A percentile compares a stretch with the other conserved stretches of the same genome.
These are phyloP conservation scores for Aureobasidium musti DNA, from an alignment of 2,329 filamentous ascomycete genomes.

Conservation along the genomic window DNA sequence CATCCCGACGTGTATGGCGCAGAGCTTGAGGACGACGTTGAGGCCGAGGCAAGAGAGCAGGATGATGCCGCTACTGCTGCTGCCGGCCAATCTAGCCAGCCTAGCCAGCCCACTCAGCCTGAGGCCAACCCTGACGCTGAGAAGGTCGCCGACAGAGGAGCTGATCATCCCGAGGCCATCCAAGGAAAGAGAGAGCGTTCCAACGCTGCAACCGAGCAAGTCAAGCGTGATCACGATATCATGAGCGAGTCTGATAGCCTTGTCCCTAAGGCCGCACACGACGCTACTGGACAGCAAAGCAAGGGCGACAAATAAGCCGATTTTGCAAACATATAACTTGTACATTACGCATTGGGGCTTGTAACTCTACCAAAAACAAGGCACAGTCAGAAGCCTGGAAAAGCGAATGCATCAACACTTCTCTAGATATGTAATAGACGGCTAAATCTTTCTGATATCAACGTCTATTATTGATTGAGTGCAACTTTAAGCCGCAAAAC, in stretches of 20 bases:
- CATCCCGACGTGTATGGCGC: slow-evolving; percentile 92
- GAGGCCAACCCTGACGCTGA: slow-evolving; percentile 30
- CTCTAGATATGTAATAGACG: slow-evolving; percentile 14
- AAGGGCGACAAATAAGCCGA: slow-evolving; percentile 23
- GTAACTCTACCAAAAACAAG: slow-evolving; percentile 17
- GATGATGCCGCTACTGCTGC: slow-evolving; percentile 1
- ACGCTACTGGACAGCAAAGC: slow-evolving; percentile 36
- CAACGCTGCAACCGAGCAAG: slow-evolving; percentile 39
- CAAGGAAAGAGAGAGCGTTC: slow-evolving; percentile 37
- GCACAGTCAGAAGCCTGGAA: slow-evolving; percentile 2
- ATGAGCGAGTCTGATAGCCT: slow-evolving; percentile 48
- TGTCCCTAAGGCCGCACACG: slow-evolving; percentile 55
- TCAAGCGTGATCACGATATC: slow-evolving; percentile 38
- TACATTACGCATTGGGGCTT: slow-evolving; percentile 25
- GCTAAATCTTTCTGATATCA: slow-evolving; percentile 1
- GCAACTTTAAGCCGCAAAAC: background rate
- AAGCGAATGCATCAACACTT: slow-evolving; percentile 26
- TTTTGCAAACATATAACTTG: background rate
- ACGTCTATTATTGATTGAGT: background rate
- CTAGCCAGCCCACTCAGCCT: slow-evolving; percentile 26
- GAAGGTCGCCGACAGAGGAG: slow-evolving; percentile 34
- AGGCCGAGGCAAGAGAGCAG: slow-evolving; percentile 29
- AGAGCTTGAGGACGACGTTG: slow-evolving; percentile 72
- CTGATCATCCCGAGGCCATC: slow-evolving; percentile 31
- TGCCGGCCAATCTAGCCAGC: too few species aligned